Conservation (phyloP, 1,284 basidiomycete species). For the Clitocybe nebularis region DNA sequence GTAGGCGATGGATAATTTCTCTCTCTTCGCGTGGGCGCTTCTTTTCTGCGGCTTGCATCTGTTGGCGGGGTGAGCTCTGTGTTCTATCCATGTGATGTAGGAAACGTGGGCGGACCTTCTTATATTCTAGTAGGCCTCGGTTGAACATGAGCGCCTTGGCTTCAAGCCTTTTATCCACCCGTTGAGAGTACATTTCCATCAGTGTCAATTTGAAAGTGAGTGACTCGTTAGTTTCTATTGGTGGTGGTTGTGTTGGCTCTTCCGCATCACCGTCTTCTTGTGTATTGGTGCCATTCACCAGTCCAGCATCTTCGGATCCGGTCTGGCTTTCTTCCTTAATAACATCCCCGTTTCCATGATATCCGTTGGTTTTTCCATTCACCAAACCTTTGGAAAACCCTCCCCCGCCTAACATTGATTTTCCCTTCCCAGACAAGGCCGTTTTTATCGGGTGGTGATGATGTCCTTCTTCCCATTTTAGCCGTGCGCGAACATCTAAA, state of each 20-base stretch:
- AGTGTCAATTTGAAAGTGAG: slow-evolving; percentile 89
- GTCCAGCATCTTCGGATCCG: slow-evolving; percentile 52
- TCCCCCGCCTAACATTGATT: slow-evolving; percentile 25
- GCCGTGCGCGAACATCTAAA: slow-evolving; percentile 61
- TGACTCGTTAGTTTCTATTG: slow-evolving; percentile 84
- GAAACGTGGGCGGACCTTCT: slow-evolving; percentile 83
- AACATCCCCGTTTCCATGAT: slow-evolving; percentile 41
- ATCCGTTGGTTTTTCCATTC: slow-evolving; percentile 48
- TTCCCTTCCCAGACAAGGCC: slow-evolving; percentile 16
- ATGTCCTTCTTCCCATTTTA: slow-evolving; percentile 66
- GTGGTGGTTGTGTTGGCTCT: slow-evolving; percentile 66
- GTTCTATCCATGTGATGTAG: too few relatives aligned
- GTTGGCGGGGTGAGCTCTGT: too few relatives aligned
- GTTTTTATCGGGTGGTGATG: slow-evolving; percentile 26
- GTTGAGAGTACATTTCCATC: slow-evolving; percentile 90
- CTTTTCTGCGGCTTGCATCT: slow-evolving; percentile 91
- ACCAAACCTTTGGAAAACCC: slow-evolving; percentile 41
- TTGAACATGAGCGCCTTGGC: slow-evolving; percentile 93
- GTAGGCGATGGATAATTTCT: slow-evolving; percentile 85
- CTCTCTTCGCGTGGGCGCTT: slow-evolving; percentile 90
- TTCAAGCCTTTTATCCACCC: slow-evolving; percentile 85
- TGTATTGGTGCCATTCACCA: slow-evolving; percentile 36
- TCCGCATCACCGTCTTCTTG: slow-evolving; percentile 49
- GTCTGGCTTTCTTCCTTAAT: slow-evolving; percentile 31
- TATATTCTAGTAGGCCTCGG: slow-evolving; percentile 89